Conservation (phyloP, 2,329 filamentous ascomycete genomes). For the Calonectria fujianensis region DNA sequence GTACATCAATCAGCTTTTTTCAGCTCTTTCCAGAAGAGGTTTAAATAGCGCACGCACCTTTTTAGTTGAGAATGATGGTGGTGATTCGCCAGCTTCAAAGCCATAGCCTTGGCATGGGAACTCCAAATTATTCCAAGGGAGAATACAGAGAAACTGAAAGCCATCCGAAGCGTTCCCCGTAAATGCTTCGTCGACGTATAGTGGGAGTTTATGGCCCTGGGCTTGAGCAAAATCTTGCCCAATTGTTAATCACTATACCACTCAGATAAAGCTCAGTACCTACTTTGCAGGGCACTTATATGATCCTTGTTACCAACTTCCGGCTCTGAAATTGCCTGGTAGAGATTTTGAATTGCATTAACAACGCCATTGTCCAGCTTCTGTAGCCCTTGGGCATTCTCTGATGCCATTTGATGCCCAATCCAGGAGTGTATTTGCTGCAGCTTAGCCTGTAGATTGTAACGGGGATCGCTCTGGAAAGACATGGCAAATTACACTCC, state of each 20-base stretch:
- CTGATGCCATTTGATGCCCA: not conserved
- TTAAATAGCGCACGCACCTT: not conserved
- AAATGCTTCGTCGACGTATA: not conserved
- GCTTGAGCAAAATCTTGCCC: not conserved
- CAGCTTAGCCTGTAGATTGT: not conserved
- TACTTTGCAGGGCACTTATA: not conserved
- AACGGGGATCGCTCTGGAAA: not conserved
- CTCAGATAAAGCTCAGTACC: not conserved
- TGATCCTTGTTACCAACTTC: not conserved
- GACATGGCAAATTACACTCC: not conserved
- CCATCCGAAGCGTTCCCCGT: not conserved
- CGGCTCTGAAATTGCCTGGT: not conserved
- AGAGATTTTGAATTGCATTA: not conserved
- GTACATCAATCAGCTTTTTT: not conserved
- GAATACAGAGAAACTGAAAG: not conserved
- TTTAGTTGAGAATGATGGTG: not conserved
- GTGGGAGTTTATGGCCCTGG: not conserved
- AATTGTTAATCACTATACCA: not conserved
- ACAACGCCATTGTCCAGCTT: not conserved
- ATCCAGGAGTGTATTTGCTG: not conserved
- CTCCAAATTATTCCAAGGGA: not conserved
- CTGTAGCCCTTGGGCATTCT: not conserved
- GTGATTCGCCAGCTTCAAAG: not conserved
- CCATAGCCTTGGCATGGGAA: not conserved
- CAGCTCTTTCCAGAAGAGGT: not conserved